These are phyloP conservation scores for Cladophialophora yegresii DNA, from an alignment of 2,329 filamentous ascomycete species.

Conservation along the genomic window DNA sequence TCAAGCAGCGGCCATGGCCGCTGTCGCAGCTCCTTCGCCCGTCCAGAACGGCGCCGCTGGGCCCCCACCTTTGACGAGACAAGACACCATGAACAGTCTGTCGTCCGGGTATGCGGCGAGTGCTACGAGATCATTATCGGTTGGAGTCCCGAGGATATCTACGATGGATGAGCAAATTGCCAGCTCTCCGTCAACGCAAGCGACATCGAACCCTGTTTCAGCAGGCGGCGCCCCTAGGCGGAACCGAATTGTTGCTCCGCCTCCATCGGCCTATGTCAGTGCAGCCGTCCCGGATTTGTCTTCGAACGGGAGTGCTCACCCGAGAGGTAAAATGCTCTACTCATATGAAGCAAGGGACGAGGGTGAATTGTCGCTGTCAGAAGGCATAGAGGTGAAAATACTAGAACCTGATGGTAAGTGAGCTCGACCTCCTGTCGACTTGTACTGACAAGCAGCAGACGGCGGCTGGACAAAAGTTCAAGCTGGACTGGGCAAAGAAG, in stretches of 20 bases:
- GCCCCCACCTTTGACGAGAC: constrained; percentile 64
- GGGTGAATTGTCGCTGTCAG: constrained; percentile 77
- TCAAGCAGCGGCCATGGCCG: constrained; percentile 72
- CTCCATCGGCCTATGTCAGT: constrained; percentile 76
- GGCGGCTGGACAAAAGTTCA: constrained; percentile 92
- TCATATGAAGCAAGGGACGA: constrained; percentile 76
- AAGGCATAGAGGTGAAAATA: constrained; percentile 75
- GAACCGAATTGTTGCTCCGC: constrained; percentile 81
- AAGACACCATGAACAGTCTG: constrained; percentile 86
- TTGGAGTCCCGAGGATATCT: constrained; percentile 54
- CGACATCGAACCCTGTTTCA: constrained; percentile 38
- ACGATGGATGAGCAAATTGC: constrained; percentile 54
- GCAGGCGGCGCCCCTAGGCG: constrained; percentile 49
- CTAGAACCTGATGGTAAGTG: constrained; percentile 83
- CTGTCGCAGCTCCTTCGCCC: constrained; percentile 46
- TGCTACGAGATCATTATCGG: constrained; percentile 73
- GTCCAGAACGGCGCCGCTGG: constrained; percentile 54
- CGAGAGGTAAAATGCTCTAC: constrained; percentile 86
- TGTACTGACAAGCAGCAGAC: constrained; percentile 57
- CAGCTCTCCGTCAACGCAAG: constrained; percentile 44
- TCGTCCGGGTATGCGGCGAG: constrained; percentile 85
- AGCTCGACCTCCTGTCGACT: constrained; percentile 7
- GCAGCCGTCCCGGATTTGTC: constrained; percentile 54
- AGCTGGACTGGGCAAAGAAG: constrained; percentile 67
- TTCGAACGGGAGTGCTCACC: constrained; percentile 51